A percentile compares a stretch with the other conserved stretches of the same genome.
Conservation (phyloP, 805 yeast species). For the Metschnikowia cerradonensis region DNA sequence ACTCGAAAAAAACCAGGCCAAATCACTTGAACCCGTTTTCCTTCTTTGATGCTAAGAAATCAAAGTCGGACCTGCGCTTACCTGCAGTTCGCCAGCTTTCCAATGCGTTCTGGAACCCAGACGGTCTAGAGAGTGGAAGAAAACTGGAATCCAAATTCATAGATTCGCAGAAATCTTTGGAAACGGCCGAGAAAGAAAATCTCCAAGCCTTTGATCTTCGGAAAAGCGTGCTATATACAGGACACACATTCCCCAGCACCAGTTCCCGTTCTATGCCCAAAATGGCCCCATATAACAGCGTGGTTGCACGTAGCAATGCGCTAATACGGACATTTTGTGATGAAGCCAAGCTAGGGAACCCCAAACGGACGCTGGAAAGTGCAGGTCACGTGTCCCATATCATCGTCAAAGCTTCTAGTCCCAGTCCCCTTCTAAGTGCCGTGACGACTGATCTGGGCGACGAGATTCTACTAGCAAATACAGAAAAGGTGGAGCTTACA, state of each 20-base stretch:
- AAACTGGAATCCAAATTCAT: not conserved
- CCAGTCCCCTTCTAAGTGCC: slow-evolving; percentile 6
- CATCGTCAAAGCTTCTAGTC: not conserved
- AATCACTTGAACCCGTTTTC: not conserved
- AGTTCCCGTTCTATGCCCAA: not conserved
- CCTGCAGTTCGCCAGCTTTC: slow-evolving; percentile 1
- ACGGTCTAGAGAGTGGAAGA: too few relatives aligned
- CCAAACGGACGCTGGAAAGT: not conserved
- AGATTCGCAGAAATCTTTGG: not conserved
- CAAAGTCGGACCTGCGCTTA: not conserved
- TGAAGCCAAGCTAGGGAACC: not conserved
- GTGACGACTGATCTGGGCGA: slow-evolving; percentile 4
- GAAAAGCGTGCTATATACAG: not conserved
- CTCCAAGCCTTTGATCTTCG: not conserved
- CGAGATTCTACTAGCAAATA: slow-evolving; percentile 7
- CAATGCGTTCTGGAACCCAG: not conserved
- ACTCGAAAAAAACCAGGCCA: not conserved
- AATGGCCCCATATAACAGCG: slow-evolving; percentile 4
- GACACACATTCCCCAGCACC: not conserved
- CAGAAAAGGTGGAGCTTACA: not conserved
- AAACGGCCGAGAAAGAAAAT: too few relatives aligned
- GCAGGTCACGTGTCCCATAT: not conserved
- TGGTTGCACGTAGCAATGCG: slow-evolving; percentile 9
- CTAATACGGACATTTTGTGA: slow-evolving; percentile 4
- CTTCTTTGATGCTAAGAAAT: not conserved